Evolutionary conservation across 176 grass and related monocot genomes (phyloP).

Genomic region (Cenchrus fungigraminus): DNA sequence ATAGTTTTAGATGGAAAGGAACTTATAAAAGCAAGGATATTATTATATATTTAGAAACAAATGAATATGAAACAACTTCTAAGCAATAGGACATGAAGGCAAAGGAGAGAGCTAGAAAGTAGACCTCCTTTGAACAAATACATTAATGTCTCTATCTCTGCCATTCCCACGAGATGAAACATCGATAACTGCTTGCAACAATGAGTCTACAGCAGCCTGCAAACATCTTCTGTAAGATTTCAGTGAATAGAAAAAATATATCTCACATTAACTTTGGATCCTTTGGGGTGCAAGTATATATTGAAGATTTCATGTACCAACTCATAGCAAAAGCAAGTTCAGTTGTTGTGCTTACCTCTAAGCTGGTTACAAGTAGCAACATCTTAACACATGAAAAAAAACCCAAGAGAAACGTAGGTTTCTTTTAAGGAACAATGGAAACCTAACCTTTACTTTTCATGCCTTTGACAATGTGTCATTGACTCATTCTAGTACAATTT

Average conservation of each 20-base stretch:
- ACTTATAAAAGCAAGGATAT: slow-evolving; percentile 31
- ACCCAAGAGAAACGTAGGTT: slow-evolving; percentile 4
- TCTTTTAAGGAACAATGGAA: neutral
- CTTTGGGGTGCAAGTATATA: neutral
- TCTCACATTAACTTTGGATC: slow-evolving; percentile 13
- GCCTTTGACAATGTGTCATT: neutral
- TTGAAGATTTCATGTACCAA: slow-evolving; percentile 30
- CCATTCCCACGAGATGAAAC: slow-evolving; percentile 79
- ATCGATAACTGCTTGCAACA: slow-evolving; percentile 93
- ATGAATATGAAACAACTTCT: slow-evolving; percentile 11
- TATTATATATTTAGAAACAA: neutral
- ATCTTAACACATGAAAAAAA: slow-evolving; percentile 7
- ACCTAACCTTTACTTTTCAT: neutral
- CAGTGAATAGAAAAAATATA: slow-evolving; percentile 32
- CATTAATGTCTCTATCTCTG: slow-evolving; percentile 94
- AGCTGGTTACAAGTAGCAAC: slow-evolving; percentile 17
- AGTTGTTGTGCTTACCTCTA: slow-evolving; percentile 12
- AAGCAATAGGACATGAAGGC: slow-evolving; percentile 8
- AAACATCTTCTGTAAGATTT: slow-evolving; percentile 46
- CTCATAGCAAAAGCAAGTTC: slow-evolving; percentile 35
- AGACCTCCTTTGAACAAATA: slow-evolving; percentile 87
- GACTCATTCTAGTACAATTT: neutral
- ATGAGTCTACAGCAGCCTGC: slow-evolving; percentile 85
- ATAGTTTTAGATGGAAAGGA: slow-evolving; percentile 4
- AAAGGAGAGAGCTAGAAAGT: slow-evolving; percentile 20